Evolutionary conservation across 768 basidiomycete species (phyloP).

Genomic region (Mycena rebaudengoi): DNA sequence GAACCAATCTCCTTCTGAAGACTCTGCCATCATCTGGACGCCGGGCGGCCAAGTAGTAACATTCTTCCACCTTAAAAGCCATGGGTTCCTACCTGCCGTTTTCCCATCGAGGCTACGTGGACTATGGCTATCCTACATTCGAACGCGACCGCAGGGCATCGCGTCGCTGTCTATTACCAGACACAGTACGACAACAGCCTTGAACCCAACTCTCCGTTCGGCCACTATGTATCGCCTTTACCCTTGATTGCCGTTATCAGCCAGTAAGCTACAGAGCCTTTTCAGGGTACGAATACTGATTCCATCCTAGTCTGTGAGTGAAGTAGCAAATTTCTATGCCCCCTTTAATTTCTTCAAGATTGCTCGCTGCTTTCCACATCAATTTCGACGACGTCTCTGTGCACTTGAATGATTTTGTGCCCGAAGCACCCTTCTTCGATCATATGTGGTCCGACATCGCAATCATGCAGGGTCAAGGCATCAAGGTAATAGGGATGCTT

Average conservation of each 20-base stretch:
- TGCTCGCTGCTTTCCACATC: conserved; percentile 38
- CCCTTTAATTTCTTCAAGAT: no score
- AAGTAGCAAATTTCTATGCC: no score
- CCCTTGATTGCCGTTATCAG: conserved; percentile 32
- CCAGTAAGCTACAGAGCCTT: conserved; percentile 17
- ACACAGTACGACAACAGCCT: conserved; percentile 28
- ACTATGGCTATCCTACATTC: conserved; percentile 4
- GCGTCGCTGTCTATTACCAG: conserved; percentile 36
- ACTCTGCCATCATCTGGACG: no score
- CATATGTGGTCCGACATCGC: conserved; percentile 36
- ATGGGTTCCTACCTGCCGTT: not conserved
- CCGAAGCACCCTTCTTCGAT: conserved; percentile 25
- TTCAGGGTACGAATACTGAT: no score
- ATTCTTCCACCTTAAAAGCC: not conserved
- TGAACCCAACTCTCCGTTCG: conserved; percentile 23
- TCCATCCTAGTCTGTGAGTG: no score
- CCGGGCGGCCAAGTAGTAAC: no score
- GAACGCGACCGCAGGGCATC: conserved; percentile 19
- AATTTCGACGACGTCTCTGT: conserved; percentile 31
- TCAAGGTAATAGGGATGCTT: conserved; percentile 37
- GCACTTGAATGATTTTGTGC: conserved; percentile 32
- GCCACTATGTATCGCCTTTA: conserved; percentile 30
- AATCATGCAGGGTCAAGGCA: conserved; percentile 27
- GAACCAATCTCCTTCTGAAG: no score
- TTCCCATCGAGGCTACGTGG: not conserved